phyloP scores from a whole-genome alignment of 2,329 filamentous ascomycete species.

The Pseudocercospora fijiensis region DNA sequence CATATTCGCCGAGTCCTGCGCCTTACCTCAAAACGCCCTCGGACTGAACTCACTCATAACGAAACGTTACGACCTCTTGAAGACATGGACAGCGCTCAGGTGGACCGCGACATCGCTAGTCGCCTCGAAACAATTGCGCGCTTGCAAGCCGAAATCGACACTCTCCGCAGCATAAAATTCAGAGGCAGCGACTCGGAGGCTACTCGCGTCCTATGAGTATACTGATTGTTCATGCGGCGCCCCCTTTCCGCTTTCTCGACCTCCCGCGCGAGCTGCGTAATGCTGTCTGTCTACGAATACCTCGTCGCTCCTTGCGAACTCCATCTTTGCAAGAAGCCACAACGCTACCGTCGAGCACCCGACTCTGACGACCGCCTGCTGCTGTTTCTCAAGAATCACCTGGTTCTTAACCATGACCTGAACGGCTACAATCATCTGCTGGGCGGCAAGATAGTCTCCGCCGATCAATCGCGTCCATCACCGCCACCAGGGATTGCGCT shows the following conservation, averaged over 20 bases:
- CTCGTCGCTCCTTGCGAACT: background rate
- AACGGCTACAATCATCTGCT: no score
- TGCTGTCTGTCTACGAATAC: background rate
- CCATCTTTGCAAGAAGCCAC: background rate
- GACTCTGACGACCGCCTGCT: background rate
- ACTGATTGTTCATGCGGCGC: background rate
- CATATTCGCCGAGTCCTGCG: no score
- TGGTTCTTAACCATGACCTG: background rate
- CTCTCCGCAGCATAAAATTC: no score
- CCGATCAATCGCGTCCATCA: background rate
- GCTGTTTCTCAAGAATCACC: background rate
- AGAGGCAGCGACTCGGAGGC: no score
- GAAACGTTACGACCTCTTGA: no score
- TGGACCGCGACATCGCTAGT: no score
- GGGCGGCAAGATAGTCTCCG: background rate
- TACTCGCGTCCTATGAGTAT: background rate
- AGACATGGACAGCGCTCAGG: no score
- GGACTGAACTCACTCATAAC: no score
- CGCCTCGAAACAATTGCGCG: no score
- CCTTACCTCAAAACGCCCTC: no score
- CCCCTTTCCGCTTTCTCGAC: background rate
- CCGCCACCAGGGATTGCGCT: background rate
- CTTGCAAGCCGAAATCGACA: no score
- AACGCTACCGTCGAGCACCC: background rate
- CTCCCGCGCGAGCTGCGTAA: background rate